These are phyloP conservation scores for Pseudogymnoascus sp. DNA, from an alignment of 2,329 filamentous ascomycete genomes.

Conservation along the genomic window DNA sequence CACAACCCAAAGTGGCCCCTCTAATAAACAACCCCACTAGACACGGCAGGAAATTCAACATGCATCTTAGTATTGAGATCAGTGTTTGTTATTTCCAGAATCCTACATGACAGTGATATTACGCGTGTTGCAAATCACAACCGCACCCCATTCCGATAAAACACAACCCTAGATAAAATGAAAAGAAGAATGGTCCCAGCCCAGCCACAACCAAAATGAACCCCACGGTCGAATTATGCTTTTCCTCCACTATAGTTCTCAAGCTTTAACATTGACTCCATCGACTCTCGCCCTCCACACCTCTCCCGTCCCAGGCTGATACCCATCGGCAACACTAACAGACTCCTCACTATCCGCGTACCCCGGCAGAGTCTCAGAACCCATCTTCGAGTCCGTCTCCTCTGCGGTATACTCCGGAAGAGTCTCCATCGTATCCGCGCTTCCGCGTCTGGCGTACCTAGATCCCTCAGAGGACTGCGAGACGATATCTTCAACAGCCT, in stretches of 20 bases:
- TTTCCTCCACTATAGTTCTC: background rate
- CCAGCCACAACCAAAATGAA: background rate
- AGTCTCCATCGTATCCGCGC: conserved; percentile 1
- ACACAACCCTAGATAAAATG: background rate
- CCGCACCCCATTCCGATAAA: background rate
- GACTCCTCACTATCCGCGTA: conserved; percentile 3
- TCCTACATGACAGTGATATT: conserved; percentile 4
- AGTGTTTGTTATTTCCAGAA: background rate
- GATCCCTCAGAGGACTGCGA: background rate
- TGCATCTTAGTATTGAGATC: background rate
- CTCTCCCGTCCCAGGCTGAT: conserved; percentile 5
- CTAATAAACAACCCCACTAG: background rate
- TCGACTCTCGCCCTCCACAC: conserved; percentile 1
- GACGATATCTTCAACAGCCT: background rate
- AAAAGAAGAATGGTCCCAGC: conserved; percentile 1
- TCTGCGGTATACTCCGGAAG: background rate
- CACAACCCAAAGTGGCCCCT: background rate
- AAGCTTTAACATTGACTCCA: background rate
- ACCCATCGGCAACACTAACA: conserved; percentile 1
- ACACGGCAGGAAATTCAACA: background rate
- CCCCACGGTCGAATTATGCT: background rate
- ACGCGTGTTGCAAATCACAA: background rate
- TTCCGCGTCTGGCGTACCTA: background rate
- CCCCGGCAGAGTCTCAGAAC: background rate
- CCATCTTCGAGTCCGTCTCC: background rate